A percentile compares a stretch with the other conserved stretches of the same genome.
Conservation (phyloP, 1,284 basidiomycete species). For the Rhodotorula sp. region DNA sequence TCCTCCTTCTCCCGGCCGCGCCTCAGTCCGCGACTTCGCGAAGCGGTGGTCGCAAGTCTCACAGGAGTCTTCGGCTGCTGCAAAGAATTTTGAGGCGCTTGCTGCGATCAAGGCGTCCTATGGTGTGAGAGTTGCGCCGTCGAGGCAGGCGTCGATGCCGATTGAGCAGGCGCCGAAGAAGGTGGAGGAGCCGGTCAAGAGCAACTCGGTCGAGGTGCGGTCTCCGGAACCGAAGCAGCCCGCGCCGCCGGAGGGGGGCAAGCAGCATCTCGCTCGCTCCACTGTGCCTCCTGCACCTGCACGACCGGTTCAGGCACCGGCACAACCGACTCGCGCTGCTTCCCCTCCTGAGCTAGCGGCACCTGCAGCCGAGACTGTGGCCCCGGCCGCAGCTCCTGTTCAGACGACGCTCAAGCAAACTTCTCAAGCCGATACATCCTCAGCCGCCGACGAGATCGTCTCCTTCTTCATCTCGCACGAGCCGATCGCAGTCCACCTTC, state of each 20-base stretch:
- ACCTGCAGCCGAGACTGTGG: neutral
- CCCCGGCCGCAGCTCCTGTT: neutral
- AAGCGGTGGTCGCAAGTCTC: constrained; percentile 14
- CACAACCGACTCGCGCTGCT: no score
- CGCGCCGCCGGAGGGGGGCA: no score
- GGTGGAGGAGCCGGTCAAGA: neutral
- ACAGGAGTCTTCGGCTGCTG: neutral
- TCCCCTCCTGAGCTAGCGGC: no score
- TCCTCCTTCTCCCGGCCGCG: constrained; percentile 3
- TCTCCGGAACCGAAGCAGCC: neutral
- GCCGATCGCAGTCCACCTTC: neutral
- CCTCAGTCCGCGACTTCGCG: constrained; percentile 10
- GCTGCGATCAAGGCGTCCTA: constrained; percentile 31
- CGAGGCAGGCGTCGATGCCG: neutral
- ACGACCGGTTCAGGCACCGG: no score
- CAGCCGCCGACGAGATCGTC: neutral
- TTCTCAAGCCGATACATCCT: neutral
- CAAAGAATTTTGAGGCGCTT: constrained; percentile 13
- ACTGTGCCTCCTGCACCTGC: no score
- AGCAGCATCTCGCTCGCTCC: neutral
- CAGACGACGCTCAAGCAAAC: neutral
- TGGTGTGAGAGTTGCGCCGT: constrained; percentile 19
- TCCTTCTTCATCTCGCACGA: constrained; percentile 1
- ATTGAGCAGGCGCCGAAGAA: neutral
- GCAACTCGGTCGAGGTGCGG: neutral